Evolutionary conservation across 2,329 filamentous ascomycete genomes (phyloP).

Genomic region (Aspergillus awamori): DNA sequence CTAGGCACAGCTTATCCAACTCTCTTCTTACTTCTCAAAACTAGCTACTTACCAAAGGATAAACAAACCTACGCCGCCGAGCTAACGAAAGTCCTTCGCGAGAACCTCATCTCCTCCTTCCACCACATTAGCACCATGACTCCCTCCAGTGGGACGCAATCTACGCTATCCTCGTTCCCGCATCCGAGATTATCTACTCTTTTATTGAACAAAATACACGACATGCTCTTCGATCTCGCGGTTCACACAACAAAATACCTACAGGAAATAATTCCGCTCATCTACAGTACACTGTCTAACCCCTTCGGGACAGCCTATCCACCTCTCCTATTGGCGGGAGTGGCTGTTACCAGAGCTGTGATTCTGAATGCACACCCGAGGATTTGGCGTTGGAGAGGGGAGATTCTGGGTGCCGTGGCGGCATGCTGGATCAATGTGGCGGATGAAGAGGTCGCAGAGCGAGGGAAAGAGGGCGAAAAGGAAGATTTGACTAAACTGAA

Average conservation of each 20-base stretch:
- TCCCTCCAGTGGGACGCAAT: slow-evolving; percentile 38
- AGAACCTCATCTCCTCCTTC: slow-evolving; percentile 43
- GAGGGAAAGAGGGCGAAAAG: slow-evolving; percentile 10
- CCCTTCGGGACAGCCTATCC: slow-evolving; percentile 65
- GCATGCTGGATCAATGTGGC: slow-evolving; percentile 64
- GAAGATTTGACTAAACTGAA: slow-evolving; percentile 22
- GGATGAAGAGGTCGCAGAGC: slow-evolving; percentile 31
- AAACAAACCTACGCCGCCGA: slow-evolving; percentile 22
- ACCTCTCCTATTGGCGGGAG: slow-evolving; percentile 57
- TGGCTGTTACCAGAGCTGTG: slow-evolving; percentile 58
- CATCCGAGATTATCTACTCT: slow-evolving; percentile 54
- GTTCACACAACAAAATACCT: slow-evolving; percentile 45
- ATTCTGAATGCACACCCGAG: slow-evolving; percentile 71
- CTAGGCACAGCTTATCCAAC: slow-evolving; percentile 68
- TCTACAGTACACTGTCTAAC: slow-evolving; percentile 67
- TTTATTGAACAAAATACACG: slow-evolving; percentile 34
- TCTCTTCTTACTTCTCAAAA: slow-evolving; percentile 60
- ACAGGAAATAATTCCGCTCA: slow-evolving; percentile 68
- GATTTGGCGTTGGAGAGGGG: slow-evolving; percentile 62
- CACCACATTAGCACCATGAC: slow-evolving; percentile 50
- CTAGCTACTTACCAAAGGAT: slow-evolving; percentile 38
- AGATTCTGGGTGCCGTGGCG: slow-evolving; percentile 64
- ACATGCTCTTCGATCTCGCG: slow-evolving; percentile 35
- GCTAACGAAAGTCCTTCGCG: slow-evolving; percentile 35
- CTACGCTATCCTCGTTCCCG: slow-evolving; percentile 48